Percentiles rank a stretch among this genome's conserved stretches.
These are phyloP conservation scores for Kernera saxatilis DNA, from an alignment of 345 rosid species.

Conservation along the genomic window DNA sequence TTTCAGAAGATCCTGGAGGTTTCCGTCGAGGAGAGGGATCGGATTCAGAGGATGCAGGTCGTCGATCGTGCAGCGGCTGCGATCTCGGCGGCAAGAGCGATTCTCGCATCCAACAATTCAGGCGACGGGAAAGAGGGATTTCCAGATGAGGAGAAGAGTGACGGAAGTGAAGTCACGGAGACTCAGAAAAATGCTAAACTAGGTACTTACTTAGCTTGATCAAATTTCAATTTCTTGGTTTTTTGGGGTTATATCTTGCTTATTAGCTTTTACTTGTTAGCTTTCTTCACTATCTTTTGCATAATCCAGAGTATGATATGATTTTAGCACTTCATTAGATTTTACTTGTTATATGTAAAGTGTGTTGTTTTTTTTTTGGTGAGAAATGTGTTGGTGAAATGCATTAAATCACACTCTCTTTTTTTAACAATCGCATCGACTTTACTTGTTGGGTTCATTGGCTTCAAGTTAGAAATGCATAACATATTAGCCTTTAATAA, in stretches of 20 bases:
- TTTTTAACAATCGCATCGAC: too few species aligned
- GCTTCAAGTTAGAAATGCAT: too few species aligned
- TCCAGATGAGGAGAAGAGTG: background rate
- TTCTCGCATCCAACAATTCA: constrained; percentile 39
- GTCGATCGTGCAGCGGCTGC: constrained; percentile 85
- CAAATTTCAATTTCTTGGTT: background rate
- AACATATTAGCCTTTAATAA: too few species aligned
- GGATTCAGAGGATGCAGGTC: constrained; percentile 75
- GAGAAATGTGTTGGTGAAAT: background rate
- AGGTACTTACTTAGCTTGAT: background rate
- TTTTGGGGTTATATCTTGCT: background rate
- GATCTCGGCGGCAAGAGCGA: constrained; percentile 64
- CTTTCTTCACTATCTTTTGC: background rate
- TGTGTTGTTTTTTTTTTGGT: background rate
- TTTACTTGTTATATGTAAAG: too few species aligned
- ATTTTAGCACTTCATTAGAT: background rate
- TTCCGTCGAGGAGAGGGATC: constrained; percentile 70
- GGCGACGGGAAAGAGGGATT: constrained; percentile 11
- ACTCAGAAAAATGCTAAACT: background rate
- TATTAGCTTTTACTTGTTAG: background rate
- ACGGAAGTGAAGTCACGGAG: background rate
- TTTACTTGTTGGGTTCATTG: too few species aligned
- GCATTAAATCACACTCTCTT: too few species aligned
- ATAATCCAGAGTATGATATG: background rate
- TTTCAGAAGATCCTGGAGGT: constrained; percentile 65